A percentile compares a stretch with the other conserved stretches of the same genome.
These are phyloP conservation scores for Entophlyctis luteolus DNA, from an alignment of 192 early-diverging fungal species.

Conservation along the genomic window DNA sequence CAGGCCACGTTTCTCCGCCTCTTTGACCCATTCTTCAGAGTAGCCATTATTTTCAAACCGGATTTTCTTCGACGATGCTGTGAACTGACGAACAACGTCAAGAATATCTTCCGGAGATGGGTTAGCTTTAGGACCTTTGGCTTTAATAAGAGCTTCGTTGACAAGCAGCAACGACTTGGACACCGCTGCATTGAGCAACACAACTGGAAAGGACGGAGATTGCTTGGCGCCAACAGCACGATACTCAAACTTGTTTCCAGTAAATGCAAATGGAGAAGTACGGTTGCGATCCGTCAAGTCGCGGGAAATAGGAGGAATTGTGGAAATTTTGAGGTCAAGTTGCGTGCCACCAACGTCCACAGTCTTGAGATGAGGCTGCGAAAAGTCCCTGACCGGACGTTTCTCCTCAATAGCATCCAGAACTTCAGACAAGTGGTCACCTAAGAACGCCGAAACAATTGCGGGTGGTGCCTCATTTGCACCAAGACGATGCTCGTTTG, in stretches of 20 bases:
- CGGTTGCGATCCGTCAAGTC: slow-evolving; percentile 99
- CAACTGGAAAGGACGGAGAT: slow-evolving; percentile 93
- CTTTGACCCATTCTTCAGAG: slow-evolving; percentile 86
- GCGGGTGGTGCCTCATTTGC: slow-evolving; percentile 97
- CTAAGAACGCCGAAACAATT: slow-evolving; percentile 96
- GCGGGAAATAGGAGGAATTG: slow-evolving; percentile 84
- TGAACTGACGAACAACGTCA: slow-evolving; percentile 79
- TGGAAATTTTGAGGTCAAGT: slow-evolving; percentile 90
- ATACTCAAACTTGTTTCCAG: slow-evolving; percentile 99
- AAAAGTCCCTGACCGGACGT: slow-evolving; percentile 81
- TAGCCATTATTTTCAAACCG: slow-evolving; percentile 99
- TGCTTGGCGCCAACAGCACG: slow-evolving; percentile 90
- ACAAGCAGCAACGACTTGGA: slow-evolving; percentile 76
- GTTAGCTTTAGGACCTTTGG: slow-evolving; percentile 77
- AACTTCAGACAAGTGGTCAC: slow-evolving; percentile 93
- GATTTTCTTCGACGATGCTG: slow-evolving; percentile 73
- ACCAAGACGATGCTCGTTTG: slow-evolving; percentile 98
- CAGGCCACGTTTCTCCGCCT: slow-evolving; percentile 90
- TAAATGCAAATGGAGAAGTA: slow-evolving; percentile 98
- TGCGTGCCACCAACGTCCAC: slow-evolving; percentile 93
- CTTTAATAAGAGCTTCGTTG: slow-evolving; percentile 66
- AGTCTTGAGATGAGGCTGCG: slow-evolving; percentile 82
- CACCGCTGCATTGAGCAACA: slow-evolving; percentile 88
- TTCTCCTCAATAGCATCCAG: slow-evolving; percentile 87
- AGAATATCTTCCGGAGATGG: slow-evolving; percentile 85